phyloP scores from a whole-genome alignment of 208 protist genomes.

The Acanthamoeba lenticulata region DNA sequence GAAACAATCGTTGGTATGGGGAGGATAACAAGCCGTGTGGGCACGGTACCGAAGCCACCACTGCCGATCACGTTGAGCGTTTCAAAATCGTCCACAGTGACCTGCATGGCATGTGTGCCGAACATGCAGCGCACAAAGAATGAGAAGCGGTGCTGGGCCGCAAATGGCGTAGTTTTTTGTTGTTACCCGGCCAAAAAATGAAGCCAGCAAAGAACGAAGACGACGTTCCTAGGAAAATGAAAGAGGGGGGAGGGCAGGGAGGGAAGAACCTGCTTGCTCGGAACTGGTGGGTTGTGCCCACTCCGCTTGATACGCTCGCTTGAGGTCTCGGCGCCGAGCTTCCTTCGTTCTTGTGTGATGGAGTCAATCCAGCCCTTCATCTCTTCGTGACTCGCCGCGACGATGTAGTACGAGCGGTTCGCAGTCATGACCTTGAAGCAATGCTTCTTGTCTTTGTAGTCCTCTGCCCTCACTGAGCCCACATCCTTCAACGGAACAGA shows the following conservation, averaged over 20 bases:
- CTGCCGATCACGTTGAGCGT: conserved; percentile 86
- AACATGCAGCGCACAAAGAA: too few species aligned
- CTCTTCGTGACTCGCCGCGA: not conserved
- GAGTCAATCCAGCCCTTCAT: conserved; percentile 36
- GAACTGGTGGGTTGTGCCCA: not conserved
- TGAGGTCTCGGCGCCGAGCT: not conserved
- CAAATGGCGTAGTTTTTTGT: too few species aligned
- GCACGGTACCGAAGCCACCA: conserved; percentile 84
- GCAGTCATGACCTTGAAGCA: conserved; percentile 18
- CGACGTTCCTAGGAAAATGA: not conserved
- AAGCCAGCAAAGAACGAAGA: too few species aligned
- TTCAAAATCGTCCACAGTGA: conserved; percentile 85
- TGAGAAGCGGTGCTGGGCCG: too few species aligned
- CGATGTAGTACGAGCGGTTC: not conserved
- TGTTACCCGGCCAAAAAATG: too few species aligned
- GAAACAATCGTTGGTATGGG: not conserved
- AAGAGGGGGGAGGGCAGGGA: not conserved
- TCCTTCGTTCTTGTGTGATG: not conserved
- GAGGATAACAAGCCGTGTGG: not conserved
- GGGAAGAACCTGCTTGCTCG: not conserved
- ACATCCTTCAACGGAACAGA: conserved; percentile 3
- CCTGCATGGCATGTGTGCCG: conserved; percentile 42
- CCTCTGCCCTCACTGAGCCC: not conserved
- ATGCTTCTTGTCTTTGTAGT: conserved; percentile 53
- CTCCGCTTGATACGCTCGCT: not conserved